Conservation (phyloP, 345 rosid genomes). For the Geranium rotundifolium region DNA sequence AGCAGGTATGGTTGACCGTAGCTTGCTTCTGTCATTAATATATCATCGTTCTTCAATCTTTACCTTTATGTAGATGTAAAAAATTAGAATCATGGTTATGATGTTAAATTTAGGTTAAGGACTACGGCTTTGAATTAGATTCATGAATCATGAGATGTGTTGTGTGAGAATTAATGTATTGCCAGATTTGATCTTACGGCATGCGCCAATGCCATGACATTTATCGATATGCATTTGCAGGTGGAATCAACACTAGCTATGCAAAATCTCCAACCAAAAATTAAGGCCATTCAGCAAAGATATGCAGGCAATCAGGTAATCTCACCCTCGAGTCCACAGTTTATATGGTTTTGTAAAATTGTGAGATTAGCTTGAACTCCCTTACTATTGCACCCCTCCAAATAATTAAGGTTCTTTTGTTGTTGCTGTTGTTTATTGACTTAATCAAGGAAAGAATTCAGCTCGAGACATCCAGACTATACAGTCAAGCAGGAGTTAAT, state of each 20-base stretch:
- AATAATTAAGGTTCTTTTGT: slow-evolving; percentile 5
- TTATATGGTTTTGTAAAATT: not conserved
- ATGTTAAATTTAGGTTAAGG: not conserved
- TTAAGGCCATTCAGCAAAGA: slow-evolving; percentile 97
- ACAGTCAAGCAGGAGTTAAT: slow-evolving; percentile 93
- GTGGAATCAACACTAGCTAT: slow-evolving; percentile 95
- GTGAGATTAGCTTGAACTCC: slow-evolving; percentile 4
- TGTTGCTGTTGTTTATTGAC: slow-evolving; percentile 1
- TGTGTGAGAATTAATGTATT: not conserved
- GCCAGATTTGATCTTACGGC: slow-evolving; percentile 1
- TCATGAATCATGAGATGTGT: not conserved
- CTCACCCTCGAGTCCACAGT: not conserved
- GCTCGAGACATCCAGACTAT: slow-evolving; percentile 85
- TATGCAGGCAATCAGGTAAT: slow-evolving; percentile 90
- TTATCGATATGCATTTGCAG: slow-evolving; percentile 21
- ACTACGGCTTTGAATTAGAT: not conserved
- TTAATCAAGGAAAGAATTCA: slow-evolving; percentile 80
- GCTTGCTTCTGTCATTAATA: not conserved
- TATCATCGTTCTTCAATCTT: not conserved
- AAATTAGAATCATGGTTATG: too few species aligned
- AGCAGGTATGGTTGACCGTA: slow-evolving; percentile 39
- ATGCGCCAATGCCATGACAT: not conserved
- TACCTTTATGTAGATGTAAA: not conserved
- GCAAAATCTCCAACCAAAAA: slow-evolving; percentile 96
- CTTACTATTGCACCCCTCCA: not conserved